Percentiles rank a stretch among this genome's conserved stretches.
Evolutionary conservation across 148 eudicot genomes (phyloP).

Genomic region (Rhododendron ovatum): DNA sequence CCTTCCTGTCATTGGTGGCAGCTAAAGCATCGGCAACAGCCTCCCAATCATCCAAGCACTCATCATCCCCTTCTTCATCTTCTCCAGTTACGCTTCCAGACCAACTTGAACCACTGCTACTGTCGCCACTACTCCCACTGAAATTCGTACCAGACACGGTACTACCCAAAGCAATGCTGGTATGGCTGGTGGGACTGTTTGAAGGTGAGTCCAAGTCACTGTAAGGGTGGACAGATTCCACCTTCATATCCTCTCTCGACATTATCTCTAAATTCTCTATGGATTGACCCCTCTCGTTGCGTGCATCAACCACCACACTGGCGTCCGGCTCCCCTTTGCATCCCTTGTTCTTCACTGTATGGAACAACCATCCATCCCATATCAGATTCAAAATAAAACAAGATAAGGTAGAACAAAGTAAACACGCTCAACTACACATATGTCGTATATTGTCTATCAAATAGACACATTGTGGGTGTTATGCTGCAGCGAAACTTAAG

Average conservation of each 20-base stretch:
- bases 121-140: conserved; percentile 48
- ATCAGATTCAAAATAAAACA: not conserved
- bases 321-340: not conserved
- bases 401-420: not conserved
- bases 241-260: conserved; percentile 32
- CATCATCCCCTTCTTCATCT: conserved; percentile 66
- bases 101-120: conserved; percentile 51
- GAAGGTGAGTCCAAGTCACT: conserved; percentile 60
- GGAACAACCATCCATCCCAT: conserved; percentile 4
- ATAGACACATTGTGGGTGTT: not conserved
- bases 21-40: conserved; percentile 84
- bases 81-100: conserved; percentile 62
- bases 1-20: conserved; percentile 35
- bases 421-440: not conserved
- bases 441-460: not conserved
- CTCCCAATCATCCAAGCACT: conserved; percentile 95
- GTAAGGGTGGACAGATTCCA: conserved; percentile 26
- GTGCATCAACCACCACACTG: conserved; percentile 10
- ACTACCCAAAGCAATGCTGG: conserved; percentile 25
- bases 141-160: conserved; percentile 35
- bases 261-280: conserved; percentile 36
- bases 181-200: conserved; percentile 62
- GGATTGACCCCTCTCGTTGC: conserved; percentile 21
- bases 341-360: conserved; percentile 51
- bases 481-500: not conserved